phyloP scores from a whole-genome alignment of 768 basidiomycete species.

The Boletus patriciae region DNA sequence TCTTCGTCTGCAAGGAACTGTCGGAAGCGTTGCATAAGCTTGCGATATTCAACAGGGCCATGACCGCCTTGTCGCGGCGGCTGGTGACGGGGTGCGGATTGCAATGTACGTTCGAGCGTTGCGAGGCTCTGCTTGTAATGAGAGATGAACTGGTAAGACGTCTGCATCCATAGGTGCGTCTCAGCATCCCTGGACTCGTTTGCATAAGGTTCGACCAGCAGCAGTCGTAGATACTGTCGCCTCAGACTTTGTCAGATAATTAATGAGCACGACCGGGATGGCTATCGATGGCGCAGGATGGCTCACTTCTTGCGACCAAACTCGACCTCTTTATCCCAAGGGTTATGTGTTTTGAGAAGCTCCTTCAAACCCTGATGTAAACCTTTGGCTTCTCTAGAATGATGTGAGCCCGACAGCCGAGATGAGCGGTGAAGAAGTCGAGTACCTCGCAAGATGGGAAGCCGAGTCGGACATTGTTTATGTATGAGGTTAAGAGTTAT shows the following conservation, averaged over 20 bases:
- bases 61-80: constrained; percentile 41
- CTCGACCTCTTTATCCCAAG: constrained; percentile 86
- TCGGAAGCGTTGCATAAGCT: constrained; percentile 82
- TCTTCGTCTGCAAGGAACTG: constrained; percentile 90
- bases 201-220: constrained; percentile 67
- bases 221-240: constrained; percentile 64
- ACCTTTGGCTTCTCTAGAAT: constrained; percentile 71
- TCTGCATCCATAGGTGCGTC: constrained; percentile 90
- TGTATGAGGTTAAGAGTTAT: constrained; percentile 17
- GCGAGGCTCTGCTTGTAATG: constrained; percentile 77
- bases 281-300: constrained; percentile 2
- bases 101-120: constrained; percentile 58
- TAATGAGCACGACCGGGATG: constrained; percentile 6
- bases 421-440: neutral
- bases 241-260: constrained; percentile 52
- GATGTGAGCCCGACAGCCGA: constrained; percentile 8
- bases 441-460: constrained; percentile 38
- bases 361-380: constrained; percentile 76
- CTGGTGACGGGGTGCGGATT: constrained; percentile 41
- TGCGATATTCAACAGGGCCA: constrained; percentile 80
- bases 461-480: constrained; percentile 43
- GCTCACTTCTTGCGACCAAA: constrained; percentile 82
- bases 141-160: constrained; percentile 81
- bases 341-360: constrained; percentile 66
- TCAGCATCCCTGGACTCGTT: constrained; percentile 78